Evolutionary conservation across 805 yeast species (phyloP).

Genomic region (Candida stauntonica): DNA sequence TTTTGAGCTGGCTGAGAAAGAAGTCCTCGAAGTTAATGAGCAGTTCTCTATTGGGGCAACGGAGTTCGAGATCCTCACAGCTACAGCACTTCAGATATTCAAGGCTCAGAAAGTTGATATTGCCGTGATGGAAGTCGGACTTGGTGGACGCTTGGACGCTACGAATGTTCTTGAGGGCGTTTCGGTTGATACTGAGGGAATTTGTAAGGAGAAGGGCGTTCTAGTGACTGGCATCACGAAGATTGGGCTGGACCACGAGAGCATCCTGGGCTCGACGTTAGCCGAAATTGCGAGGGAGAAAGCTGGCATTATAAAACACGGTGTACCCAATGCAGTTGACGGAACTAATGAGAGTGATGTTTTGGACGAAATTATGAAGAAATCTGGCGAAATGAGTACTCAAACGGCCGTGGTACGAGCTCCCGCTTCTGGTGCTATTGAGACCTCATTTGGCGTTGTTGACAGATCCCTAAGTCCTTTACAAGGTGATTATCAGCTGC

Average conservation of each 20-base stretch:
- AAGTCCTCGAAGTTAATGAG: constrained; percentile 39
- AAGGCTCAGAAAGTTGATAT: constrained; percentile 52
- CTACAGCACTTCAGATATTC: constrained; percentile 79
- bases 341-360: constrained; percentile 56
- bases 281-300: constrained; percentile 69
- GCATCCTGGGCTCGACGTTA: constrained; percentile 64
- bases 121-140: constrained; percentile 90
- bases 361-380: constrained; percentile 38
- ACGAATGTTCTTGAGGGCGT: constrained; percentile 62
- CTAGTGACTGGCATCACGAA: constrained; percentile 74
- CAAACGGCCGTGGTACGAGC: constrained; percentile 21
- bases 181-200: constrained; percentile 11
- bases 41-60: constrained; percentile 58
- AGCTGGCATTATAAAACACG: constrained; percentile 75
- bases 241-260: constrained; percentile 83
- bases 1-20: constrained; percentile 42
- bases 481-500: constrained; percentile 67
- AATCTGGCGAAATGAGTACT: constrained; percentile 33
- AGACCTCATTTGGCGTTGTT: constrained; percentile 30
- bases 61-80: constrained; percentile 84
- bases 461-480: constrained; percentile 45
- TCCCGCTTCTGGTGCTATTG: constrained; percentile 20
- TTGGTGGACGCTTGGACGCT: constrained; percentile 88
- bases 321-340: constrained; percentile 62
- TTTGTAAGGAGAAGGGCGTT: constrained; percentile 33